These are phyloP conservation scores for Hyaloscypha finlandica DNA, from an alignment of 495 filamentous ascomycete genomes.

Conservation along the genomic window DNA sequence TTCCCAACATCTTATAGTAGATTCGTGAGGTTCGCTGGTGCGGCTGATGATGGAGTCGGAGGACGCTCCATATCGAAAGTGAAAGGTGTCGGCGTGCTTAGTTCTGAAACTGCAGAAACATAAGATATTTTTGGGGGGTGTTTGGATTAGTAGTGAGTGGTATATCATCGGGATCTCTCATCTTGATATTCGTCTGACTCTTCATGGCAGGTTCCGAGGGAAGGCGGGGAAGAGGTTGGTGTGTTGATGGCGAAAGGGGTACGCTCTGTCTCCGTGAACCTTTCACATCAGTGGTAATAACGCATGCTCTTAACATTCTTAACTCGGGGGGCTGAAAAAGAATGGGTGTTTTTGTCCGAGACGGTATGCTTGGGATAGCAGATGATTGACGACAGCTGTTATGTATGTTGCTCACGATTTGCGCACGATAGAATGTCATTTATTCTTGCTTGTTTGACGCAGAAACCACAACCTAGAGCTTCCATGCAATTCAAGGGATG, in stretches of 20 bases:
- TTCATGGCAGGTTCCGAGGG: background rate
- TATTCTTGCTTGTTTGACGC: background rate
- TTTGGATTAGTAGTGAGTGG: no score
- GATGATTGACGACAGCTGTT: background rate
- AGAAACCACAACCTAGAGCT: background rate
- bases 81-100: no score
- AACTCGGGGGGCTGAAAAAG: no score
- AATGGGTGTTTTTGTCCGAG: background rate
- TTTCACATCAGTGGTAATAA: background rate
- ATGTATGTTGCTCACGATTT: background rate
- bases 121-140: no score
- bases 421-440: background rate
- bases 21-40: background rate
- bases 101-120: no score
- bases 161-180: no score
- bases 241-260: background rate
- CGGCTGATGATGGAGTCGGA: background rate
- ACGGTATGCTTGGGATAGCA: background rate
- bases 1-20: background rate
- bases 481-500: background rate
- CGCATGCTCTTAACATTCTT: no score
- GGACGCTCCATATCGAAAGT: background rate
- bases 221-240: background rate
- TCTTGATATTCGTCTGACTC: background rate
- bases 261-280: background rate